Base-by-base conservation (phyloP, 1,284 basidiomycete species). In the Malassezia cuniculi region DNA sequence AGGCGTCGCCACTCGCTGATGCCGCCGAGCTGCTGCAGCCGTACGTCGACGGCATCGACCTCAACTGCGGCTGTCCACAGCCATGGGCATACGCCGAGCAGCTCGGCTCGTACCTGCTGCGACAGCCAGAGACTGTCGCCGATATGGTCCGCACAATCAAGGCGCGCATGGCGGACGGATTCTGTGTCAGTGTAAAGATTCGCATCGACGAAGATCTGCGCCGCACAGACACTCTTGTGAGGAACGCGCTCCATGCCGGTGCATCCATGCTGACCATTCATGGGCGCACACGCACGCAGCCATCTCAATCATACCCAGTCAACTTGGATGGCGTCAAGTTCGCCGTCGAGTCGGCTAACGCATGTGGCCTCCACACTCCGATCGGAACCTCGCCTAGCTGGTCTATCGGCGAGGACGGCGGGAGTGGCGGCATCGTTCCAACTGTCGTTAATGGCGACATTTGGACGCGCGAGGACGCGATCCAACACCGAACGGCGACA, bases 171-270 rank as follows among this genome's bases (percentile, higher is more conserved):
- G 75, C 75, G 0, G 70, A 71, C 63, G 57, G 60, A 10, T 76
- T 70, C 50, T 73, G 73, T n/a, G 72, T 78, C 20, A 72, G 70
- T 33, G 72, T 78, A 48, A 78, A 78, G 66, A 77, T 78, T 36
- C 68, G 76, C 7, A 68, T 77, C 10, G 76, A 77, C 56, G 54
- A 66, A 5, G 73, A 76, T 45, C 57, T 69, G 15, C 57, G 65
- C 70, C 54, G 70, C 14, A 77, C 75, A 0, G 69, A 75, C 19
- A 68, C 69, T 26, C 69, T 77, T 2, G 70, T 77, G 12, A 57
- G 69, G 6, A 74, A 71, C 11, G 71, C 71, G 3, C 60, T 72
- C 15, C 67, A 70, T 6, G 71, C 71, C 0, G 70, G 71, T 5
- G 71, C 67, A 6, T 69, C 68, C 9, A 69, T 75, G 44, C 68